phyloP scores from a whole-genome alignment of 164 flowering plant species.

The Akebia trifoliata region DNA sequence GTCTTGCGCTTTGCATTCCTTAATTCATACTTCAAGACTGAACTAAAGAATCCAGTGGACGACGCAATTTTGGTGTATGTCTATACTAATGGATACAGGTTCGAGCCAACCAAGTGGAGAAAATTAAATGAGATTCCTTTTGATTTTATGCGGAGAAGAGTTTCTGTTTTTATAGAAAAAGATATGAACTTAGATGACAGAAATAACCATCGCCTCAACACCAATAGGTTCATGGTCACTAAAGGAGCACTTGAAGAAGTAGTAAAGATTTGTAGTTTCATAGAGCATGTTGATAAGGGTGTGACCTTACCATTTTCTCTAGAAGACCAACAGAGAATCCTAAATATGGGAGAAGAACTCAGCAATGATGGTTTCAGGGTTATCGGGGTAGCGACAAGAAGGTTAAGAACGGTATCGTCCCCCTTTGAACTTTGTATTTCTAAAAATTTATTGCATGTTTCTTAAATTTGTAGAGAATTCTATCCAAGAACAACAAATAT shows the following conservation, averaged over 20 bases:
- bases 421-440: background rate
- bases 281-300: slow-evolving; percentile 41
- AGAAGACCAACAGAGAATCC: slow-evolving; percentile 43
- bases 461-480: too few species aligned
- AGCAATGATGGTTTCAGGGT: slow-evolving; percentile 59
- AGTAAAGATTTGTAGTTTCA: slow-evolving; percentile 39
- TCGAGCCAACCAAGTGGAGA: slow-evolving; percentile 62
- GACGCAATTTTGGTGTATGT: slow-evolving; percentile 69
- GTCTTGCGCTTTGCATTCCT: slow-evolving; percentile 63
- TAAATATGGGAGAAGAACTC: slow-evolving; percentile 39
- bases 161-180: slow-evolving; percentile 54
- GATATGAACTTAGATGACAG: slow-evolving; percentile 17
- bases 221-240: slow-evolving; percentile 35
- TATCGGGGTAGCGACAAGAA: slow-evolving; percentile 54
- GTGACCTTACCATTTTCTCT: slow-evolving; percentile 23
- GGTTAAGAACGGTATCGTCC: slow-evolving; percentile 26
- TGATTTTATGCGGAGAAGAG: slow-evolving; percentile 57
- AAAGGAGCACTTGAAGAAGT: slow-evolving; percentile 83
- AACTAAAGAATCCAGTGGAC: slow-evolving; percentile 66
- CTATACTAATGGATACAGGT: slow-evolving; percentile 61
- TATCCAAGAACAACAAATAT: too few species aligned
- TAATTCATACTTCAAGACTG: slow-evolving; percentile 69
- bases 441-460: background rate
- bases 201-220: background rate
- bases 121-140: slow-evolving; percentile 75